phyloP scores from a whole-genome alignment of 352 stramenopile species.

The Phytophthora europaea region DNA sequence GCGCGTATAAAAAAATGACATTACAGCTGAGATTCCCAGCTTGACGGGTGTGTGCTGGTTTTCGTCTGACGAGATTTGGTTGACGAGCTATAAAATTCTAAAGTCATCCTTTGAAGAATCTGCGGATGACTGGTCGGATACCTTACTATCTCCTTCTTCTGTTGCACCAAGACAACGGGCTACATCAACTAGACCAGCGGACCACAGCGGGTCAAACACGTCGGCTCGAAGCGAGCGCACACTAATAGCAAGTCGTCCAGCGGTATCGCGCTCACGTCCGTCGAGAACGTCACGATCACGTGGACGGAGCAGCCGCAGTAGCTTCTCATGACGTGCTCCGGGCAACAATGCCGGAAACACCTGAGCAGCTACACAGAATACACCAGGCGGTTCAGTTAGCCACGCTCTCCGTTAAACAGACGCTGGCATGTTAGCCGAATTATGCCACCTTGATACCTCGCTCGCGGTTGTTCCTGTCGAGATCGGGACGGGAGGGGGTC shows the following conservation, averaged over 20 bases:
- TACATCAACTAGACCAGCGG: neutral
- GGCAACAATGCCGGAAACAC: slow-evolving; percentile 56
- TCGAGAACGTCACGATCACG: slow-evolving; percentile 31
- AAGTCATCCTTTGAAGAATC: too few species aligned
- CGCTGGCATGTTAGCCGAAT: neutral
- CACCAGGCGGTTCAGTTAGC: neutral
- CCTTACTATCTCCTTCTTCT: neutral
- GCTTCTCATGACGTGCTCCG: slow-evolving; percentile 35
- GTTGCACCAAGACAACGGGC: neutral
- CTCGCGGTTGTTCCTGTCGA: neutral
- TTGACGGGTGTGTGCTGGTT: too few species aligned
- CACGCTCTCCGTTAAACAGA: neutral
- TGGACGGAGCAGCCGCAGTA: slow-evolving; percentile 52
- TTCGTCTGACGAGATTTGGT: too few species aligned
- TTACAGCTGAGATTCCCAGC: too few species aligned
- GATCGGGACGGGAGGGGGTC: neutral
- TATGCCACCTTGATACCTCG: neutral
- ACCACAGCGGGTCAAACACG: slow-evolving; percentile 15
- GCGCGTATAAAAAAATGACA: too few species aligned
- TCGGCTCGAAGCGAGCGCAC: slow-evolving; percentile 44
- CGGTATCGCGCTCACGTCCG: neutral
- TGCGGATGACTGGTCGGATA: too few species aligned
- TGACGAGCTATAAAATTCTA: too few species aligned
- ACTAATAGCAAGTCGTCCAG: slow-evolving; percentile 23
- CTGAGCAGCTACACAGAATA: slow-evolving; percentile 13